A percentile compares a stretch with the other conserved stretches of the same genome.
phyloP scores from a whole-genome alignment of 305 asterid genomes.

The Solanum hybrid region DNA sequence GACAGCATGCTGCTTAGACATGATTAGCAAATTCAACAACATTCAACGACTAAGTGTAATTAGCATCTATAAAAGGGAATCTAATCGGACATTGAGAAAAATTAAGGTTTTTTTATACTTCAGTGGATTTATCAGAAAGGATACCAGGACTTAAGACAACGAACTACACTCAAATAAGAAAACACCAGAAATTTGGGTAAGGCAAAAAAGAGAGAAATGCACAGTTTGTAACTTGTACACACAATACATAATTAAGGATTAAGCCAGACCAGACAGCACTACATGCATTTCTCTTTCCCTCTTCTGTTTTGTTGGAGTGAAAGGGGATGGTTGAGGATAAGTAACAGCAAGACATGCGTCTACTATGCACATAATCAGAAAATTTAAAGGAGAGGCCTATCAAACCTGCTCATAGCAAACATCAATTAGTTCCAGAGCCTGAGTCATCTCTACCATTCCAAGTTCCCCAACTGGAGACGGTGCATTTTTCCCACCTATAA shows the following conservation, averaged over 20 bases:
- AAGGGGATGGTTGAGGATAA: background rate
- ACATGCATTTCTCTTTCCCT: background rate
- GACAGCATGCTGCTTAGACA: background rate
- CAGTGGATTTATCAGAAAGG: background rate
- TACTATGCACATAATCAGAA: background rate
- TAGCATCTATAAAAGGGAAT: background rate
- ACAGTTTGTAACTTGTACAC: background rate
- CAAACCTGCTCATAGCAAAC: slow-evolving; percentile 74
- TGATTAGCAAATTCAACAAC: background rate
- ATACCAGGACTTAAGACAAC: background rate
- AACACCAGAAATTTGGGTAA: background rate
- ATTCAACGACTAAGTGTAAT: background rate
- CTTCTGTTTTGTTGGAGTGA: background rate
- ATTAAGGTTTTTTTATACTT: background rate
- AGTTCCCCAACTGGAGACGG: slow-evolving; percentile 97
- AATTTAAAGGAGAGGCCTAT: background rate
- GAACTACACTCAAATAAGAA: background rate
- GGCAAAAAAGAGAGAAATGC: background rate
- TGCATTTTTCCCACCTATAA: slow-evolving; percentile 88
- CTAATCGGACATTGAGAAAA: background rate
- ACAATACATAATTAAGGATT: background rate
- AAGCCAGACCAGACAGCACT: background rate
- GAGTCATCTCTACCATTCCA: slow-evolving; percentile 99
- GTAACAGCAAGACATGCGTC: background rate
- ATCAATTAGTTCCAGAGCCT: slow-evolving; percentile 77